Conservation (phyloP, 345 rosid species). For the Turritis glabra region DNA sequence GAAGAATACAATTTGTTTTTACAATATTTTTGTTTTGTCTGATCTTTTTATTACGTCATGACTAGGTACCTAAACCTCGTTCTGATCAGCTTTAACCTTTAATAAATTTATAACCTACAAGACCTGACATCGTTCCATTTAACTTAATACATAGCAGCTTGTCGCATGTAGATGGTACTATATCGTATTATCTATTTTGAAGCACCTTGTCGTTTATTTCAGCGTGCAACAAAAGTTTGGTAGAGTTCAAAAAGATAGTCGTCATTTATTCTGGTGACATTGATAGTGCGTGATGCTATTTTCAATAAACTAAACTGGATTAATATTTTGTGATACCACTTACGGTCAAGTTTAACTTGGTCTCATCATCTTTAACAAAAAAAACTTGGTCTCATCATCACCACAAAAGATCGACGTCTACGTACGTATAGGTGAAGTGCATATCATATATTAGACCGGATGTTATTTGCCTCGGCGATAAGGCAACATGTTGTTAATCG, state of each 20-base stretch:
- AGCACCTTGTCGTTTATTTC: not conserved
- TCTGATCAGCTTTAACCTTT: not conserved
- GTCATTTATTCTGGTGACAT: not conserved
- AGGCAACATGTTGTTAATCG: too few relatives aligned
- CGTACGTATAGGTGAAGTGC: not conserved
- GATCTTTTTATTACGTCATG: slow-evolving; percentile 12
- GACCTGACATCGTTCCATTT: slow-evolving; percentile 7
- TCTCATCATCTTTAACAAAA: too few relatives aligned
- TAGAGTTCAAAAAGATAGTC: not conserved
- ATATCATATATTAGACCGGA: not conserved
- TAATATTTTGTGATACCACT: not conserved
- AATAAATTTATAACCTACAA: not conserved
- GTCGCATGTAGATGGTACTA: not conserved
- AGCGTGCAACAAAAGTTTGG: slow-evolving; percentile 18
- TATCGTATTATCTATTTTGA: not conserved
- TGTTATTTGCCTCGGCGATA: too few relatives aligned
- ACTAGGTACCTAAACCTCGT: slow-evolving; percentile 25
- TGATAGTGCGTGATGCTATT: not conserved
- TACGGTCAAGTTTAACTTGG: not conserved
- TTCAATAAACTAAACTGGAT: not conserved
- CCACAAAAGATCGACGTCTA: not conserved
- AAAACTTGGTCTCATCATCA: not conserved
- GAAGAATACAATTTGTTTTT: not conserved
- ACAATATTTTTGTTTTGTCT: not conserved
- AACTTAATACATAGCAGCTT: not conserved